Percentiles rank a stretch among this genome's conserved stretches.
Conservation (phyloP, 2,329 filamentous ascomycete species). For the Phaeosphaeriaceae sp. region DNA sequence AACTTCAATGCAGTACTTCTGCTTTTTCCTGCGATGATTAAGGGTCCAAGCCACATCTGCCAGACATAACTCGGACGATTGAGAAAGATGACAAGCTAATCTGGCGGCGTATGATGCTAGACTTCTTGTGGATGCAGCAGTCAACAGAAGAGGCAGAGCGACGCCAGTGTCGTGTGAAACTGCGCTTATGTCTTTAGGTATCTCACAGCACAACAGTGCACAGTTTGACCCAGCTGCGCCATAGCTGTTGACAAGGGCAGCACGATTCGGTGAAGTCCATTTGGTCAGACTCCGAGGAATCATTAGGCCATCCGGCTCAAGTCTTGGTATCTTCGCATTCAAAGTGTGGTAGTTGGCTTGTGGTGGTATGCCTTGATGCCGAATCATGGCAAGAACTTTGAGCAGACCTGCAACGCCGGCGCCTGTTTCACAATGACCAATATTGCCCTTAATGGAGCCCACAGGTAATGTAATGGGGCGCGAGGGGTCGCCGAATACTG, state of each 20-base stretch:
- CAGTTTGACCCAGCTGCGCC: constrained; percentile 41
- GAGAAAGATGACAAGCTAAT: background rate
- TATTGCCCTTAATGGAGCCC: constrained; percentile 43
- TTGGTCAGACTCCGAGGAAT: constrained; percentile 5
- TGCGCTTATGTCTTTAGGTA: background rate
- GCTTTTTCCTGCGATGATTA: background rate
- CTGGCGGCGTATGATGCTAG: background rate
- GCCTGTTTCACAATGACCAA: constrained; percentile 46
- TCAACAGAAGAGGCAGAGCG: background rate
- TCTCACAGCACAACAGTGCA: constrained; percentile 17
- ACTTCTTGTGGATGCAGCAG: background rate
- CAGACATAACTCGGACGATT: background rate
- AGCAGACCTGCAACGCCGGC: constrained; percentile 43
- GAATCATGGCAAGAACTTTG: constrained; percentile 24
- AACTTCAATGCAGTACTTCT: background rate
- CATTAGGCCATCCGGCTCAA: constrained; percentile 15
- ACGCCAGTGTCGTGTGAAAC: background rate
- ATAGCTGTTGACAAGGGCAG: constrained; percentile 49
- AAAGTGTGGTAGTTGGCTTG: constrained; percentile 22
- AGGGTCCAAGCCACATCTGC: background rate
- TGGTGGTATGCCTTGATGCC: constrained; percentile 18
- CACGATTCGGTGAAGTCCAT: constrained; percentile 17
- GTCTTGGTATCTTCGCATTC: constrained; percentile 25
- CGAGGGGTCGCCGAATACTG: constrained; percentile 13
- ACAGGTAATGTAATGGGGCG: constrained; percentile 19